Percentiles rank a stretch among this genome's conserved stretches.
These are phyloP conservation scores for Piper longum DNA, from an alignment of 164 flowering plant genomes.

Conservation along the genomic window DNA sequence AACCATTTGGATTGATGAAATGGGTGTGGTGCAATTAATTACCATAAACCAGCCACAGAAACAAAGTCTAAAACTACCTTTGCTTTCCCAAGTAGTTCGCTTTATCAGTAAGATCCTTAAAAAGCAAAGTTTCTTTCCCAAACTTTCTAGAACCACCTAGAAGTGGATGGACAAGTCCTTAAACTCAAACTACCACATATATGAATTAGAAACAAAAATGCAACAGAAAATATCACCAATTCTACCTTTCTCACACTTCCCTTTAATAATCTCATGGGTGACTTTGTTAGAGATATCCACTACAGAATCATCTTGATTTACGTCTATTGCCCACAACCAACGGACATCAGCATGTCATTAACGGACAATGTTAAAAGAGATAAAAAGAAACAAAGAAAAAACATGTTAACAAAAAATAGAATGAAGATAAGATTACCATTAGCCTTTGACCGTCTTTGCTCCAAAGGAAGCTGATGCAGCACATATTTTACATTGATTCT, in stretches of 20 bases:
- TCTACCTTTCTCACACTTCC: conserved; percentile 26
- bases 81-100: conserved; percentile 50
- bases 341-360: too few relatives aligned
- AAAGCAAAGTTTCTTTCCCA: conserved; percentile 15
- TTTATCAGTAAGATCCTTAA: conserved; percentile 18
- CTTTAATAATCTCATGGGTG: conserved; percentile 14
- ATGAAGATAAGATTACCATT: conserved; percentile 34
- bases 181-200: neutral
- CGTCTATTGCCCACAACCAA: conserved; percentile 1
- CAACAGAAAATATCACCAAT: neutral
- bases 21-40: neutral
- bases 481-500: conserved; percentile 75
- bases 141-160: conserved; percentile 17
- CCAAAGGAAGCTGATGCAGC: conserved; percentile 55
- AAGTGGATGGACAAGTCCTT: neutral
- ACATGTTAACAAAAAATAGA: neutral
- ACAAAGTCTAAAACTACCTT: conserved; percentile 27
- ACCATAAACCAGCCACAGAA: neutral
- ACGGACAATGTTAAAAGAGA: neutral
- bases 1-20: too few relatives aligned
- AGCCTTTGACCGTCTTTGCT: conserved; percentile 48
- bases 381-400: neutral
- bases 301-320: conserved; percentile 11
- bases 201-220: neutral
- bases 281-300: conserved; percentile 7